phyloP scores from a whole-genome alignment of 208 protist genomes.

The Sergeia podlipaevii region DNA sequence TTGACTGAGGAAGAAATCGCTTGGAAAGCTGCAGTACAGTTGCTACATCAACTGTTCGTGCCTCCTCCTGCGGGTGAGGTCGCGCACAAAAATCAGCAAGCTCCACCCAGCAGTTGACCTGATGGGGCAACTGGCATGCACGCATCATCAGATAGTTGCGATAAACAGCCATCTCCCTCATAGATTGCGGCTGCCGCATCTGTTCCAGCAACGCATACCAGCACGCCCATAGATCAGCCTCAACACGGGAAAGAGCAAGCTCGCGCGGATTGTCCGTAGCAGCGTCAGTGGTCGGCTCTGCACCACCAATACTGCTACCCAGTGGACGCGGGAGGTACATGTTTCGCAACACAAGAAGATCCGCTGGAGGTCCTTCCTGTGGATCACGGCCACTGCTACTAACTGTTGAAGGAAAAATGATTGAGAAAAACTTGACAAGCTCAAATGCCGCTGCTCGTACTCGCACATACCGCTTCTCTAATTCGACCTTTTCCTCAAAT shows the following conservation, averaged over 20 bases:
- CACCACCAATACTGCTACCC: not conserved
- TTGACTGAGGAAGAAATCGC: conserved; percentile 12
- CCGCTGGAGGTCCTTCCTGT: too few relatives aligned
- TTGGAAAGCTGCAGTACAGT: too few relatives aligned
- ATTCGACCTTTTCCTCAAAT: conserved; percentile 45
- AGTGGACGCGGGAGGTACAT: conserved; percentile 54
- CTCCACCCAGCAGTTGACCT: conserved; percentile 33
- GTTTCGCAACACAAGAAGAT: conserved; percentile 15
- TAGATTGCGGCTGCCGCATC: conserved; percentile 24
- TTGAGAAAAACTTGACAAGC: conserved; percentile 11
- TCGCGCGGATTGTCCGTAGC: not conserved
- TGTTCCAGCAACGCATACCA: conserved; percentile 52
- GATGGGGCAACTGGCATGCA: conserved; percentile 57
- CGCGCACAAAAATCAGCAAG: conserved; percentile 18
- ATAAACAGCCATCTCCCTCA: conserved; percentile 28
- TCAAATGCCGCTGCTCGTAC: conserved; percentile 39
- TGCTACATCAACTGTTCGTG: not conserved
- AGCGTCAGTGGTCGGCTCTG: too few relatives aligned
- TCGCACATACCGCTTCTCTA: conserved; percentile 38
- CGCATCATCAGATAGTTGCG: conserved; percentile 55
- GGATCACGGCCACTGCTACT: too few relatives aligned
- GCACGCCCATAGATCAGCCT: conserved; percentile 55
- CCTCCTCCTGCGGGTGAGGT: not conserved
- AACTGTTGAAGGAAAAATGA: conserved; percentile 4
- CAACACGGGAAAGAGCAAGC: conserved; percentile 22